Evolutionary conservation across 2,329 filamentous ascomycete species (phyloP), one percentile per base, ranked within the genome.

Genomic region (Rutstroemia sp.): DNA sequence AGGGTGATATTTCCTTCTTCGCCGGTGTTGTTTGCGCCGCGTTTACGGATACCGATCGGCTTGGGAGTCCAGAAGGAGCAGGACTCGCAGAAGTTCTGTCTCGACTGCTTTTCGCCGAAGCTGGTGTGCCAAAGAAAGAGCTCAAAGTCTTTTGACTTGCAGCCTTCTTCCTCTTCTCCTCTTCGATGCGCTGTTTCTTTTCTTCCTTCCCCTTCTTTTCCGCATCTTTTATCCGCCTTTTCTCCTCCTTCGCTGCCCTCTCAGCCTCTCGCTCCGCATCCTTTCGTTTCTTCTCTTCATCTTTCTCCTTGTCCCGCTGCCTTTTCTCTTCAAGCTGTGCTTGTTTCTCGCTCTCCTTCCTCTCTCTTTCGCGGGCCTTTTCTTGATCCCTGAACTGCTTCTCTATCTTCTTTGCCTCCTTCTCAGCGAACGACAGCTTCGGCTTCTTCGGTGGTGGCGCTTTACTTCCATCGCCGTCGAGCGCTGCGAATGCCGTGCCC

Each of bases 151-250:
- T 74, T 58, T 78, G 74, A 52, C 74, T 73, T 44, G 74, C 72
- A 49, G 75, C 76, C 58, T 77, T 74, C 54, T 72, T 71, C 58
- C 71, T 73, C 59, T 77, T 75, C 49, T 74, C 72, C 58, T 78
- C 73, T 52, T 69, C 77, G 1, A 62, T 67, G 61, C 78, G 75
- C 54, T 76, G 73, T 59, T 70, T 68, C 57, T 71, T 69, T 6
- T 70, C 68, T 62, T 72, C 70, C 61, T 68, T 67, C 51, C 8
- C 59, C 62, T 58, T 65, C 19, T 67, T 65, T 52, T 66, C 64
- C 6, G 62, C 64, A 44, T 70, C 67, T 45, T 62, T 66, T 51
- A 65, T 63, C 6, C 64, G 65, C 62, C 65, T 69, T 16, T 70
- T 69, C 47, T 75, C 77, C 54, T 66, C 62, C 41, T 68, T 63